A percentile compares a stretch with the other conserved stretches of the same genome.
Evolutionary conservation across 2,329 filamentous ascomycete genomes (phyloP).

Genomic region (Scedosporium aurantiacum): DNA sequence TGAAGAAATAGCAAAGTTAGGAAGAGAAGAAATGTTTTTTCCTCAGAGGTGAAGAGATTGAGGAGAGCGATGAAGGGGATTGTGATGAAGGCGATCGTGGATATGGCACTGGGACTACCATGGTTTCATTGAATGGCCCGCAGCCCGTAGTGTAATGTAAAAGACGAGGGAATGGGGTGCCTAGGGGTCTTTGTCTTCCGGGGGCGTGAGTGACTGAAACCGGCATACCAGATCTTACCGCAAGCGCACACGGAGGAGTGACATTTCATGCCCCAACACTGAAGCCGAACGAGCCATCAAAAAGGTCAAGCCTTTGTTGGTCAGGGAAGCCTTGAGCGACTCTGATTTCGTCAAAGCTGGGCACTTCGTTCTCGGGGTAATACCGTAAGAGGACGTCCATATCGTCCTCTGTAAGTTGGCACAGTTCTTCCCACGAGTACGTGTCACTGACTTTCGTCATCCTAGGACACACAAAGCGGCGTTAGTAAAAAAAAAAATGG

Average conservation of each 20-base stretch:
- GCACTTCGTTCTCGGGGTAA: slow-evolving; percentile 50
- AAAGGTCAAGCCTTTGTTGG: slow-evolving; percentile 38
- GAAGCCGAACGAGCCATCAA: slow-evolving; percentile 50
- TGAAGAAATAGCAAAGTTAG: no score
- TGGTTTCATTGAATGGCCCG: no score
- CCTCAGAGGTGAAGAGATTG: no score
- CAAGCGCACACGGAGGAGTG: background rate
- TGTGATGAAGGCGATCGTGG: no score
- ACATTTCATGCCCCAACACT: slow-evolving; percentile 30
- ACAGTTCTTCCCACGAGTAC: slow-evolving; percentile 77
- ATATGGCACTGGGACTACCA: no score
- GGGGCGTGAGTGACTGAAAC: no score
- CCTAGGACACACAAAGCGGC: slow-evolving; percentile 36
- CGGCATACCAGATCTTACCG: background rate
- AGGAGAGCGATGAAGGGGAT: no score
- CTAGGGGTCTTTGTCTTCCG: no score
- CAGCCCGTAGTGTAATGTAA: no score
- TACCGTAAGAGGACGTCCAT: slow-evolving; percentile 76
- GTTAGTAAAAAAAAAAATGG: slow-evolving; percentile 3
- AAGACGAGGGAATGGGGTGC: no score
- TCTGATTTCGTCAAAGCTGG: slow-evolving; percentile 41
- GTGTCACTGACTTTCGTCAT: slow-evolving; percentile 87
- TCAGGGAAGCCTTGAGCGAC: slow-evolving; percentile 34
- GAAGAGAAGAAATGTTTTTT: no score
- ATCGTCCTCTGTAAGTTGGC: slow-evolving; percentile 68